phyloP scores from a whole-genome alignment of 306 rosid genomes.

The Dryas octopetala region DNA sequence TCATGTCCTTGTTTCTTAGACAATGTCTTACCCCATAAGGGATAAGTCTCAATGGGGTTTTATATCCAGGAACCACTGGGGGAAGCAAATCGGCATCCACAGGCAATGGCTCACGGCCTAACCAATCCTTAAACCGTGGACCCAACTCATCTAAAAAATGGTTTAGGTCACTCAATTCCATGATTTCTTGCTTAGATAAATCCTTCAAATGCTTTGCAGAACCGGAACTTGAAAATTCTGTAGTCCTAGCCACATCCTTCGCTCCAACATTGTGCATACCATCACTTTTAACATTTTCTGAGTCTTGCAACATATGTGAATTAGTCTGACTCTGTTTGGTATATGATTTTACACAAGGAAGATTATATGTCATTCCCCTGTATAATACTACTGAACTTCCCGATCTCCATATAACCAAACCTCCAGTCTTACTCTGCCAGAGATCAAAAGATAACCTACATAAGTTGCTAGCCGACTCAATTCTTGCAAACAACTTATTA shows the following conservation, averaged over 20 bases:
- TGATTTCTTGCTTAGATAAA: slow-evolving; percentile 51
- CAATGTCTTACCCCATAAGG: slow-evolving; percentile 62
- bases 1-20: slow-evolving; percentile 64
- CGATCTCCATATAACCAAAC: slow-evolving; percentile 88
- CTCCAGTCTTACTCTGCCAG: slow-evolving; percentile 76
- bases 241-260: slow-evolving; percentile 32
- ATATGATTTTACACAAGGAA: slow-evolving; percentile 63
- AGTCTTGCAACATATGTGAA: slow-evolving; percentile 18
- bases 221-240: slow-evolving; percentile 28
- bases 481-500: slow-evolving; percentile 13
- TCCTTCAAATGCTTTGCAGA: slow-evolving; percentile 49
- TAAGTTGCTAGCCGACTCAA: slow-evolving; percentile 17
- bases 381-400: slow-evolving; percentile 82
- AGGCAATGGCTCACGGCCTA: slow-evolving; percentile 88
- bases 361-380: slow-evolving; percentile 78
- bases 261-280: slow-evolving; percentile 5
- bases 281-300: slow-evolving; percentile 29
- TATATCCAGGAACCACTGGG: slow-evolving; percentile 59
- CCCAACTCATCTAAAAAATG: slow-evolving; percentile 80
- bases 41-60: slow-evolving; percentile 76
- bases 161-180: slow-evolving; percentile 63
- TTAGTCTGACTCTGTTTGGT: slow-evolving; percentile 29
- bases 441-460: slow-evolving; percentile 21
- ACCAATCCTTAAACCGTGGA: slow-evolving; percentile 84
- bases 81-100: slow-evolving; percentile 91